Percentiles rank a stretch among this genome's conserved stretches.
phyloP scores from a whole-genome alignment of 1,284 basidiomycete species.

The Rhodotorula sp. region DNA sequence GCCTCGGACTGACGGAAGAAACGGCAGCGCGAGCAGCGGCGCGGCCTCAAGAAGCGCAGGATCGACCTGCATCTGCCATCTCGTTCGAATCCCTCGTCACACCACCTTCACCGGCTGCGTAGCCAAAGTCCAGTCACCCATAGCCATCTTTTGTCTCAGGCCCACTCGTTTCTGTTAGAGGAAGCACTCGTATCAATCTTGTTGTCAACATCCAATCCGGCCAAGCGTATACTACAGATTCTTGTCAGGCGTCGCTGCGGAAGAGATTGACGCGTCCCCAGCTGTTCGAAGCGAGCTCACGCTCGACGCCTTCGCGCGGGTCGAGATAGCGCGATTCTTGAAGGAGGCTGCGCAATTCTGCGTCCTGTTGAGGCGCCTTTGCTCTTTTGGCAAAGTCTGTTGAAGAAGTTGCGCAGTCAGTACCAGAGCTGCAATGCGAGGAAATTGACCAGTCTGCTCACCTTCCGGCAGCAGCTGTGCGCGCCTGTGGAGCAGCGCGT shows the following conservation, averaged over 20 bases:
- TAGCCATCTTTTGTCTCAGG: too few relatives aligned
- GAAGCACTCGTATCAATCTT: background rate
- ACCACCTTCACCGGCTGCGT: conserved; percentile 6
- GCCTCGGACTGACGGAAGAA: background rate
- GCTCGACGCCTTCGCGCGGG: background rate
- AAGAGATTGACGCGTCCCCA: conserved; percentile 3
- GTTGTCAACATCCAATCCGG: background rate
- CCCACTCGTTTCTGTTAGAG: too few relatives aligned
- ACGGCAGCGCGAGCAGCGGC: too few relatives aligned
- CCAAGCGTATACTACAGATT: background rate
- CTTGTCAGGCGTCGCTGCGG: background rate
- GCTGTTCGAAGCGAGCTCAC: background rate
- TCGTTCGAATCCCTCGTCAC: conserved; percentile 15
- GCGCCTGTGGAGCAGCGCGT: conserved; percentile 25
- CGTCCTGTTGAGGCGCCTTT: conserved; percentile 33
- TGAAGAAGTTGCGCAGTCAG: background rate
- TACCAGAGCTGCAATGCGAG: too few relatives aligned
- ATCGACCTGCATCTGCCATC: background rate
- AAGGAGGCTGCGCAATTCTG: conserved; percentile 14
- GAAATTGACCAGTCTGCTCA: background rate
- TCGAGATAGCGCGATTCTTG: conserved; percentile 35
- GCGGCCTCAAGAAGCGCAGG: too few relatives aligned
- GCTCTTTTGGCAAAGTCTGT: conserved; percentile 27
- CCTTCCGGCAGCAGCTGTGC: conserved; percentile 18
- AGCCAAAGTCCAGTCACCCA: too few relatives aligned